Base-by-base conservation (phyloP, 176 grass and related monocot species). In the Eleusine indica region DNA sequence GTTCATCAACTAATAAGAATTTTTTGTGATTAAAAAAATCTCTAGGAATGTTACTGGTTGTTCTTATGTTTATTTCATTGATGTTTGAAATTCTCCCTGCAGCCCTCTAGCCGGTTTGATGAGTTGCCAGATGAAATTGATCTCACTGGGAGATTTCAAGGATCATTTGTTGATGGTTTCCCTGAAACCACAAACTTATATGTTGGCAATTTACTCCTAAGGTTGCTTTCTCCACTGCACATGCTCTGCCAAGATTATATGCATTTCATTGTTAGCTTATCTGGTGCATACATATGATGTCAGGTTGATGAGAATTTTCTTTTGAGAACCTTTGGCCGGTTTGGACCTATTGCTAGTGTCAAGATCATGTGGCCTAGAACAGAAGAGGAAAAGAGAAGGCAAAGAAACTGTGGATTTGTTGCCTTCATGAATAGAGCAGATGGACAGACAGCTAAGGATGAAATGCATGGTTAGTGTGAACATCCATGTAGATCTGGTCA, bases 351-450 rank as follows among this genome's bases (percentile, higher is more conserved):
- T 82, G 96, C 96, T 71, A 99, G 96, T 85, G 93, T 99, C 79
- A 99, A 99, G 81, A 99, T 99, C 76, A 99, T 96, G 96, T 99
- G 96, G 96, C 96, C 96, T 85, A 89, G 96, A 78, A 99, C 96
- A 70, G 96, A 99, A 87, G 96, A 99, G 83, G 96, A 99, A 82
- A 79, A 83, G 40, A 96, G 87, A 84, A 91, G 96, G 86, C 93
- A 99, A 85, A 90, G 96, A 76, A 99, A 99, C 76, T 96, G 96
- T 74, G 96, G 96, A 29, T 99, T 99, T 82, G 96, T 99, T 93
- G 96, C 96, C 69, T 99, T 99, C 77, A 99, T 99, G 96, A 96
- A 99, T 68, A 93, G 96, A 86, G 77, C 81, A 46, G 96, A 99
- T 38, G 96, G 96, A 70, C 96, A 99, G 48, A 91, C 96, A 81